phyloP scores from a whole-genome alignment of 805 yeast genomes.

The Yamadazyma sp. region DNA sequence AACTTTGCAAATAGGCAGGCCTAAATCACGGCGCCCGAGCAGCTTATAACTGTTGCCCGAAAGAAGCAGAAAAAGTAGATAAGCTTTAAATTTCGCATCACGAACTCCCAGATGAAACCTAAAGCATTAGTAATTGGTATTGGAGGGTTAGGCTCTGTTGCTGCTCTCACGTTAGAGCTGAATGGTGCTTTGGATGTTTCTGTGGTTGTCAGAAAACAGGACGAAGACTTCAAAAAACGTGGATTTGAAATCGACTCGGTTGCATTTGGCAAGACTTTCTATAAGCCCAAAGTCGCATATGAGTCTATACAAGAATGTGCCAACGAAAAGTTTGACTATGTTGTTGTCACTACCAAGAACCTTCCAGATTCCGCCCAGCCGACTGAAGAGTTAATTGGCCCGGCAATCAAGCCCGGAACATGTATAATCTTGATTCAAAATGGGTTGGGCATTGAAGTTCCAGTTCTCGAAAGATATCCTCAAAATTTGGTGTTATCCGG shows the following conservation, averaged over 20 bases:
- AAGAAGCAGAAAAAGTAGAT: too few relatives aligned
- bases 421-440: slow-evolving; percentile 39
- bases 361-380: slow-evolving; percentile 36
- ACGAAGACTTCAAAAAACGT: slow-evolving; percentile 24
- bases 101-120: slow-evolving; percentile 14
- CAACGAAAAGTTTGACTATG: slow-evolving; percentile 34
- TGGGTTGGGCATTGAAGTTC: slow-evolving; percentile 38
- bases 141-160: slow-evolving; percentile 85
- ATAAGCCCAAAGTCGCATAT: slow-evolving; percentile 32
- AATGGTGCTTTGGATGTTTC: slow-evolving; percentile 45
- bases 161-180: slow-evolving; percentile 59
- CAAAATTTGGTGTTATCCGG: slow-evolving; percentile 35
- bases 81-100: slow-evolving; percentile 3
- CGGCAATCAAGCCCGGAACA: slow-evolving; percentile 30
- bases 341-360: slow-evolving; percentile 40
- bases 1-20: too few relatives aligned
- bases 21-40: too few relatives aligned
- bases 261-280: slow-evolving; percentile 32
- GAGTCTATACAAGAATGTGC: slow-evolving; percentile 30
- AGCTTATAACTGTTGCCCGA: too few relatives aligned
- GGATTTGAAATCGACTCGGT: slow-evolving; percentile 36
- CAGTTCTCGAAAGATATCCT: slow-evolving; percentile 34
- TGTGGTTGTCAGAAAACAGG: slow-evolving; percentile 38
- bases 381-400: slow-evolving; percentile 42
- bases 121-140: slow-evolving; percentile 67